Percentiles rank a stretch among this genome's conserved stretches.
phyloP scores from a whole-genome alignment of 2,329 filamentous ascomycete species.

The Paracoccidioides brasiliensis region DNA sequence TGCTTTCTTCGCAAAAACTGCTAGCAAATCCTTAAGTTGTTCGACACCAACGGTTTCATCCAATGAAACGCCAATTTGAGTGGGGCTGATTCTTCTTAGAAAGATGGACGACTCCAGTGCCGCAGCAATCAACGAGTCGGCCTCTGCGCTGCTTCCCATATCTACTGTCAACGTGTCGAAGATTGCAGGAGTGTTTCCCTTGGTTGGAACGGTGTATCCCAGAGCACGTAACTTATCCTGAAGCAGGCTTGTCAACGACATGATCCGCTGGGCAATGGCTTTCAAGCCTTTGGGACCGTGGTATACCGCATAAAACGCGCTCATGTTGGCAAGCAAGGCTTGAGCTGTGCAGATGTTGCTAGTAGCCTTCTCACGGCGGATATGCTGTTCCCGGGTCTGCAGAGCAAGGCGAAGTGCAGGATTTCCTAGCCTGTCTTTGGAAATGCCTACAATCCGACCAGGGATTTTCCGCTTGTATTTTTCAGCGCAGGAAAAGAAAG shows the following conservation, averaged over 20 bases:
- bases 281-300: conserved; percentile 76
- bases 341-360: conserved; percentile 97
- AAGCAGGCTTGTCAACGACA: conserved; percentile 56
- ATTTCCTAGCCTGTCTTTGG: conserved; percentile 75
- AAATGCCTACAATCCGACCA: conserved; percentile 77
- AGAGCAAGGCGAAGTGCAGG: conserved; percentile 71
- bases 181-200: conserved; percentile 44
- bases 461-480: conserved; percentile 92
- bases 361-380: conserved; percentile 88
- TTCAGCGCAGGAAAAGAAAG: conserved; percentile 85
- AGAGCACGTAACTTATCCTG: conserved; percentile 50
- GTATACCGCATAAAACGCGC: conserved; percentile 84
- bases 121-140: conserved; percentile 39
- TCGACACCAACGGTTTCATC: conserved; percentile 57
- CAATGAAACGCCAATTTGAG: conserved; percentile 58
- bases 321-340: conserved; percentile 90
- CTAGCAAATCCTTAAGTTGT: conserved; percentile 45
- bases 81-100: conserved; percentile 48
- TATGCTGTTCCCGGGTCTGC: conserved; percentile 92
- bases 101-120: conserved; percentile 44
- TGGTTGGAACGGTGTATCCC: conserved; percentile 51
- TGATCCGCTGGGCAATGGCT: conserved; percentile 66
- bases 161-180: conserved; percentile 74
- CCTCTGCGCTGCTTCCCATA: conserved; percentile 38
- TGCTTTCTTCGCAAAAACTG: conserved; percentile 40